Evolutionary conservation across 2,329 filamentous ascomycete genomes (phyloP).

Genomic region (Fusarium buharicum): DNA sequence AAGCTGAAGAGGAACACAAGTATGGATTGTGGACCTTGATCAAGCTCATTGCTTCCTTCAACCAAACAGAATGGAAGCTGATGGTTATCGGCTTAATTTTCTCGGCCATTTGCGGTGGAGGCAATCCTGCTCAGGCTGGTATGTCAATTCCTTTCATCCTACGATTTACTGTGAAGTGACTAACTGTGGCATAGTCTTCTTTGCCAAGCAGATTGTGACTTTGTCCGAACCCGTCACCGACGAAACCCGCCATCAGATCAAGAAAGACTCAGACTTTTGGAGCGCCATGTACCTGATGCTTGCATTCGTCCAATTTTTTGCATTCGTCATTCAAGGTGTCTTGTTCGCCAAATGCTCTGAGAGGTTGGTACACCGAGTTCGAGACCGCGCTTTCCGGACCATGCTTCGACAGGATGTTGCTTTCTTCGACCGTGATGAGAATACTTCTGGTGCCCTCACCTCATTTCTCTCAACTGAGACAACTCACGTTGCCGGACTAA

Average conservation of each 20-base stretch:
- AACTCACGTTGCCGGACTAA: constrained; percentile 87
- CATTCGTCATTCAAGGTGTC: constrained; percentile 74
- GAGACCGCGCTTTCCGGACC: constrained; percentile 82
- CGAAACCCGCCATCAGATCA: constrained; percentile 65
- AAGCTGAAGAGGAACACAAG: constrained; percentile 60
- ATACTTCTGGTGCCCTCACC: constrained; percentile 87
- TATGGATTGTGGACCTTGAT: constrained; percentile 81
- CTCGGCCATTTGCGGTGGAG: constrained; percentile 80
- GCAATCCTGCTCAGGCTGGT: constrained; percentile 70
- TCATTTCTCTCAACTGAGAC: constrained; percentile 91
- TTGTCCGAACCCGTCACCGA: constrained; percentile 66
- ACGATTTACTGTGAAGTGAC: neutral
- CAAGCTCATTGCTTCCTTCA: constrained; percentile 83
- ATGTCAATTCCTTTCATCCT: constrained; percentile 8
- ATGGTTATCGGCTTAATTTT: constrained; percentile 81
- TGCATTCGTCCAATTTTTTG: constrained; percentile 76
- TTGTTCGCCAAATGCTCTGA: constrained; percentile 89
- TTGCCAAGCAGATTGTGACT: constrained; percentile 85
- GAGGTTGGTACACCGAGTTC: constrained; percentile 81
- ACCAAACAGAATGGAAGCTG: constrained; percentile 73
- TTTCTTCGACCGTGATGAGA: constrained; percentile 91
- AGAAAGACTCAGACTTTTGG: constrained; percentile 84
- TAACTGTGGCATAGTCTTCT: constrained; percentile 74
- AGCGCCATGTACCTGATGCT: constrained; percentile 89
- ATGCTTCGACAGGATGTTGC: constrained; percentile 93